Base-by-base conservation (phyloP, 2,329 filamentous ascomycete species). In the Fusarium neocosmosporiellum region DNA sequence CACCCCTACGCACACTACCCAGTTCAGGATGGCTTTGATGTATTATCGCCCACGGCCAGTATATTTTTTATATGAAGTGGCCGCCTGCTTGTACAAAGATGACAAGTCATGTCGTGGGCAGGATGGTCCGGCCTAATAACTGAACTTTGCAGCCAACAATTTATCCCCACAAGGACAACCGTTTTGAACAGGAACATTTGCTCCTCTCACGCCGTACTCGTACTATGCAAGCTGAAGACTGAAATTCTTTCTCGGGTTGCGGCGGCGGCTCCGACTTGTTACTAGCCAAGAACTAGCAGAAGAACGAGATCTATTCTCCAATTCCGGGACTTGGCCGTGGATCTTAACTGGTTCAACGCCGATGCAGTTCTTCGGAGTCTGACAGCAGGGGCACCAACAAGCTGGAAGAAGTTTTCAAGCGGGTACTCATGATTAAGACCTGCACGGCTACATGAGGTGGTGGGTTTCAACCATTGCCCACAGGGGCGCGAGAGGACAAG, bases 91-190 rank as follows among this genome's bases (percentile, higher is more conserved):
- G 22, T 11, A n/a, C 53, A 13, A 34, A 71, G 64, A 69, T 69
- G 71, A 77, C 66, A 73, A 62, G 71, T 76, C 73, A 75, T 59
- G 59, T 65, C 54, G 55, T 60, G 43, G 59, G 59, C 27, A 74
- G 65, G 60, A 55, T 66, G 73, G 68, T 67, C 63, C 39, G 62
- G 69, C 62, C 64, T 55, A 62, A 62, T 53, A 65, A 48, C 60
- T 59, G 60, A 73, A 62, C 59, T 41, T 48, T 34, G 50, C 69
- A 66, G 60, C 69, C 68, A 77, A 75, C 71, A 70, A 43, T 71
- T 71, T 24, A 67, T 37, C 63, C 66, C 72, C 72, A 77, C 74
- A 63, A 41, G 46, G 31, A 59, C 20, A 63, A 50, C 41, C 20
- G 14, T 27, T 54, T 57, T 72, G 27, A 53, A 53, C 43, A 48